Base-by-base conservation (phyloP, 2,329 filamentous ascomycete genomes). In the Hymenoscyphus scutula region DNA sequence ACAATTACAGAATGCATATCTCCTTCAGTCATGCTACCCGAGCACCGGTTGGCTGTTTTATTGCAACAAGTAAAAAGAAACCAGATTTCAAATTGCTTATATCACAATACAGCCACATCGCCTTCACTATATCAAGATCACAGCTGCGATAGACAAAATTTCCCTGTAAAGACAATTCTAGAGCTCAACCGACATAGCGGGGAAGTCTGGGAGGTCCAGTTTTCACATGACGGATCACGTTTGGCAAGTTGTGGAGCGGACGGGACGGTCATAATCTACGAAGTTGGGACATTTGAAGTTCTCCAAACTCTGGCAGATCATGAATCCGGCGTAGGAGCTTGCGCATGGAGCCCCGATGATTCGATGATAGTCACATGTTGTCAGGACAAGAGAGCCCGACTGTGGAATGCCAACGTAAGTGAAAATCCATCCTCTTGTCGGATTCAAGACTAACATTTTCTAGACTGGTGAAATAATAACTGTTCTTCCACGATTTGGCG, bases 21-120 rank as follows among this genome's bases (percentile, higher is more conserved):
- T 1, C 94, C 95, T 0, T 95, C 92, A 3, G 91, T 97, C 53
- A 98, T 99, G 93, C 89, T 99, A 60, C 95, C 95, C 1, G 91
- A 97, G 72, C 91, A 95, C 74, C 88, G 95, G 6, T 81, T 99
- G 53, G 91, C 92, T 1, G 83, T 87, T 37, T 80, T 99, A 17
- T 79, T 99, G 59, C 83, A 93, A 62, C 88, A 96, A 68, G 87
- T 97, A 41, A 97, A 97, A 74, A 83, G 89, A 65, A 86, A 83
- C 66, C 94, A 97, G 77, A 90, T 97, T 63, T 84, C 88, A 58
- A 85, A 84, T 32, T 99, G 95, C 74, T 78, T 93, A 45, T 98
- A 93, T 75, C 95, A 99, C 77, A 97, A 96, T 59, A 92, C 88
- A 3, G 82, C 87, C 1, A 77, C 81, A 3, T 84, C 91, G 1